A percentile compares a stretch with the other conserved stretches of the same genome.
phyloP scores from a whole-genome alignment of 768 basidiomycete species.

The Asterophora parasitica region DNA sequence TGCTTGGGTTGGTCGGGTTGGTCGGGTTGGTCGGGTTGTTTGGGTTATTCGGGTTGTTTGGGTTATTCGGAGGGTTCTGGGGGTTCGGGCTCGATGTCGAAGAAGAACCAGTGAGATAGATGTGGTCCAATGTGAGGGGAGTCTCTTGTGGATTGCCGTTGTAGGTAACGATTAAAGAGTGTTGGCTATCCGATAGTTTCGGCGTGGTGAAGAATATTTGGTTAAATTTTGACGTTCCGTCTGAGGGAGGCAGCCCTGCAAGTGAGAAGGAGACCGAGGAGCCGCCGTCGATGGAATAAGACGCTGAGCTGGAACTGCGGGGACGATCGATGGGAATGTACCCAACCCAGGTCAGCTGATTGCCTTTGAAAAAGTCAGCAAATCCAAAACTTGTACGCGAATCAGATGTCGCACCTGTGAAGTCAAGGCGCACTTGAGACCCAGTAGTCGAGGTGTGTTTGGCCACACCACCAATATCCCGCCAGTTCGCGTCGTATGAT shows the following conservation, averaged over 20 bases:
- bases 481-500: background rate
- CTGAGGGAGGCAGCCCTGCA: background rate
- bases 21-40: too few relatives aligned
- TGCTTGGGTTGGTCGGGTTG: too few relatives aligned
- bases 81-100: too few relatives aligned
- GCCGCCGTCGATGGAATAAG: too few relatives aligned
- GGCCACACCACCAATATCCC: conserved; percentile 1
- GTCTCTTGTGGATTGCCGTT: background rate
- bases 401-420: conserved; percentile 4
- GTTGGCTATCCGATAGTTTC: background rate
- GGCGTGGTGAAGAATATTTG: too few relatives aligned
- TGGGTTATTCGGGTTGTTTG: too few relatives aligned
- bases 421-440: conserved; percentile 3
- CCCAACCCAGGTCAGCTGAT: conserved; percentile 8
- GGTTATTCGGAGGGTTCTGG: too few relatives aligned
- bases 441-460: conserved; percentile 5
- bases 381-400: background rate
- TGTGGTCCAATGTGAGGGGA: conserved; percentile 8
- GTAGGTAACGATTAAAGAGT: conserved; percentile 8
- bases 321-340: conserved; percentile 4
- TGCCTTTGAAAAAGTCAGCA: background rate
- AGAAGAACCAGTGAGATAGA: conserved; percentile 3
- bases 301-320: background rate
- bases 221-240: too few relatives aligned
- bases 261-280: background rate